Conservation (phyloP, 805 yeast species). For the Candida maesae region DNA sequence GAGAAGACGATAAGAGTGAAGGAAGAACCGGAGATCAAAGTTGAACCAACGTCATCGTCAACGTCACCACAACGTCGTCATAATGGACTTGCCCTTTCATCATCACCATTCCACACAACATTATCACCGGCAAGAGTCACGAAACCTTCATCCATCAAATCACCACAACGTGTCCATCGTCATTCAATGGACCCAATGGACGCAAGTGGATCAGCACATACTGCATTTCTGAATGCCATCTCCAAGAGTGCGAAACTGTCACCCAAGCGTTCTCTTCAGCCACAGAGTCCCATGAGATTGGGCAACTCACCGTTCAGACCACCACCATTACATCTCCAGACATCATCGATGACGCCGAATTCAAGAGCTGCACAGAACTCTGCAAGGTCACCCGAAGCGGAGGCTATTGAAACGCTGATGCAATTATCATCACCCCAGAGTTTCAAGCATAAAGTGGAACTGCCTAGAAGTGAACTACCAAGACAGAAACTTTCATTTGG, state of each 20-base stretch:
- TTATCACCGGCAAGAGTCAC: conserved; percentile 11
- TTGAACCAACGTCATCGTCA: too few relatives aligned
- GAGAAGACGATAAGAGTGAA: conserved; percentile 19
- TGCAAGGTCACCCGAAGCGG: conserved; percentile 31
- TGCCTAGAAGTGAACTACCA: conserved; percentile 11
- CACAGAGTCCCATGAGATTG: conserved; percentile 1
- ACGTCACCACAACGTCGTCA: conserved; percentile 2
- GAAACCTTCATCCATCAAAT: conserved; percentile 15
- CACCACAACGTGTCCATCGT: conserved; percentile 13
- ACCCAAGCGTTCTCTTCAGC: conserved; percentile 26
- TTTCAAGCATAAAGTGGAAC: conserved; percentile 5
- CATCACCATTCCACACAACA: conserved; percentile 7
- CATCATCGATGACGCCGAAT: conserved; percentile 4
- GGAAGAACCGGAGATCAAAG: conserved; percentile 7
- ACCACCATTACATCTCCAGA: conserved; percentile 8
- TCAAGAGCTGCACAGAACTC: conserved; percentile 3
- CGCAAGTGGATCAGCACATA: conserved; percentile 35
- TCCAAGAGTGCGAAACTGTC: conserved; percentile 28
- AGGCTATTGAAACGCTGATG: conserved; percentile 40
- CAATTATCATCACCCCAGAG: conserved; percentile 30
- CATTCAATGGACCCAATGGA: conserved; percentile 19
- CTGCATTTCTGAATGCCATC: conserved; percentile 37
- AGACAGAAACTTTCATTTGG: conserved; percentile 25
- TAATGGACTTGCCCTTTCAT: background rate
- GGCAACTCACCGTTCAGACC: conserved; percentile 8